Evolutionary conservation across 768 basidiomycete genomes (phyloP), one percentile per base, ranked within the genome.

Genomic region (Chalciporus sphaerocephalus): DNA sequence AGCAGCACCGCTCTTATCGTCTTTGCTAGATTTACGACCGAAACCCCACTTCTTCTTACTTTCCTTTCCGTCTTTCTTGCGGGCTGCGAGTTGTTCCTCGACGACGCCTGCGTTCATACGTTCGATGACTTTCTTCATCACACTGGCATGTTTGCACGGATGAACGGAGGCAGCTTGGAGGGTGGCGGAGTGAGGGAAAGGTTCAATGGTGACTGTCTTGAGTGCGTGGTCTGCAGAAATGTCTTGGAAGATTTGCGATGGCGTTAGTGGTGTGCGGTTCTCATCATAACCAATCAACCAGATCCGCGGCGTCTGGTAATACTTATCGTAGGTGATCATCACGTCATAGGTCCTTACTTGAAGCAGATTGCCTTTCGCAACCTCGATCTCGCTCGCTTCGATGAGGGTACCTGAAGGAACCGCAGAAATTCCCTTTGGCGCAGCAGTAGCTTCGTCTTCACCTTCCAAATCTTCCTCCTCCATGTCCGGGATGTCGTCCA

Each of bases 41-140:
- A 94, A 87, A 33, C 81, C 70, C 82, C 94, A 92, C 66, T 90
- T 92, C 73, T 87, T 90, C 75, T 85, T 85, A 4, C 53, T 40
- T 39, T 73, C 66, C 55, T 79, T 79, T 18, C 61, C 46, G 42
- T 70, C 64, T 22, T 66, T 59, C 57, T 80, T 81, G 51, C 79
- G 78, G 49, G 80, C 75, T 13, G 83, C 81, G 16, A 89, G 76
- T 64, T 92, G 89, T 62, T 89, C 84, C 49, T 85, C 89, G 44
- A 87, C 76, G 21, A 92, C 86, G 50, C 83, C 83, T 54, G 79
- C 81, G 68, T 98, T 96, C 93, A 98, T 97, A 46, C 95, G 80
- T 66, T 98, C 95, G 61, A 98, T 97, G 50, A 98, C 92, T 66
- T 97, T 98, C 79, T 96, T 97, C 96, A 99, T 99, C 47, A 99